A percentile compares a stretch with the other conserved stretches of the same genome.
phyloP scores from a whole-genome alignment of 495 filamentous ascomycete genomes.

The Penicillium dipodomyicola region DNA sequence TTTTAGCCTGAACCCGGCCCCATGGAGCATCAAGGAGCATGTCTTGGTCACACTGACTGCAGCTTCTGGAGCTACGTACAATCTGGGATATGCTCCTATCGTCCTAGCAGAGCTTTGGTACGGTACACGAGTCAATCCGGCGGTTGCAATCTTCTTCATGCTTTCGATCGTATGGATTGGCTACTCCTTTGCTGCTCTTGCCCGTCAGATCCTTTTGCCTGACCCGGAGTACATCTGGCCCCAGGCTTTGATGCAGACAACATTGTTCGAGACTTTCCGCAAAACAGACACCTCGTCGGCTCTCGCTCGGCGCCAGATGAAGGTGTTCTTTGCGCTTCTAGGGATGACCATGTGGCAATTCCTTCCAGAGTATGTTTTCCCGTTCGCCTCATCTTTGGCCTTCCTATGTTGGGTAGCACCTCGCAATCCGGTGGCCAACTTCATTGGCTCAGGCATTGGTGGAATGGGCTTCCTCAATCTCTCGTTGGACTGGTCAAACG shows the following conservation, averaged over 20 bases:
- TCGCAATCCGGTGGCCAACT: constrained; percentile 53
- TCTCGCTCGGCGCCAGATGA: constrained; percentile 51
- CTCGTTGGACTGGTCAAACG: constrained; percentile 56
- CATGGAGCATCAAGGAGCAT: constrained; percentile 58
- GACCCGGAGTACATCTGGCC: constrained; percentile 55
- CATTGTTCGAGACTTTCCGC: constrained; percentile 54
- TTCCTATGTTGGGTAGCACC: constrained; percentile 63
- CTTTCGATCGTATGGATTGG: constrained; percentile 54
- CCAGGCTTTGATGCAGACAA: constrained; percentile 51
- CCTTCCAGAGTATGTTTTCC: constrained; percentile 57
- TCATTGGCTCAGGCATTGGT: constrained; percentile 54
- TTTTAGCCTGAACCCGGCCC: constrained; percentile 55
- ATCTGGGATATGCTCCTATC: constrained; percentile 49
- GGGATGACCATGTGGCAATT: constrained; percentile 58
- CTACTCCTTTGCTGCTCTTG: constrained; percentile 54
- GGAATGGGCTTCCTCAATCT: constrained; percentile 60
- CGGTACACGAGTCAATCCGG: constrained; percentile 46
- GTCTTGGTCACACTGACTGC: constrained; percentile 55
- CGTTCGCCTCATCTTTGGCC: constrained; percentile 54
- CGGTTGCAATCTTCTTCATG: constrained; percentile 57
- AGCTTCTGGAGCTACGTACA: constrained; percentile 53
- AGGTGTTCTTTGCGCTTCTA: constrained; percentile 49
- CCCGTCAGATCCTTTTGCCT: constrained; percentile 53
- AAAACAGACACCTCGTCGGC: constrained; percentile 49
- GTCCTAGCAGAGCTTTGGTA: constrained; percentile 55